These are phyloP conservation scores for Lodderomyces parapsilosis DNA, from an alignment of 1,139 yeast genomes.

Conservation along the genomic window DNA sequence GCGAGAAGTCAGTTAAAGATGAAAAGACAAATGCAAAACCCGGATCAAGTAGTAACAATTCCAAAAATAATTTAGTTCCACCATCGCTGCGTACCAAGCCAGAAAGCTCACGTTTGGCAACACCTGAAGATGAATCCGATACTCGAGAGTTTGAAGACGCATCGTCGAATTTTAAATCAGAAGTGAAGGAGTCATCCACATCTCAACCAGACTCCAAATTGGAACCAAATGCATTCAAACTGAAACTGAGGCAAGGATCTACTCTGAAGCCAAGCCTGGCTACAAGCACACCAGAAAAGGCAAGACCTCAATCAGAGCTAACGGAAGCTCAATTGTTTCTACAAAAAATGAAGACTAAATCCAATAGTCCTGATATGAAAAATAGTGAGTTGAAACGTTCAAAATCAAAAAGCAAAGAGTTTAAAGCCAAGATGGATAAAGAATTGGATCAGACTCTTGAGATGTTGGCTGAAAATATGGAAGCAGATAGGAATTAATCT, in stretches of 20 bases:
- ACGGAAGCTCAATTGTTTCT: background rate
- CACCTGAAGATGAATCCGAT: slow-evolving; percentile 11
- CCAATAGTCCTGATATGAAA: background rate
- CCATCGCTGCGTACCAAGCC: background rate
- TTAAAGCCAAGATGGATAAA: slow-evolving; percentile 28
- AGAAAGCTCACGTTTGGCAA: background rate
- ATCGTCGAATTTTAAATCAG: slow-evolving; percentile 4
- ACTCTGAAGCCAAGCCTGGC: background rate
- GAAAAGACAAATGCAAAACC: background rate
- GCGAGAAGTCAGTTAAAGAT: background rate
- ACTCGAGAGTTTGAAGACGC: slow-evolving; percentile 18
- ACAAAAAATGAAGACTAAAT: background rate
- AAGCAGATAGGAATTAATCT: slow-evolving; percentile 5
- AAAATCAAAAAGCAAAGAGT: slow-evolving; percentile 27
- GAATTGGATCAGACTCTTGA: slow-evolving; percentile 39
- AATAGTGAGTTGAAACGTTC: slow-evolving; percentile 16
- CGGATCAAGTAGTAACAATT: background rate
- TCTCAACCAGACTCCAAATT: background rate
- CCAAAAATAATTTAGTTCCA: background rate
- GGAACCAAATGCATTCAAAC: background rate
- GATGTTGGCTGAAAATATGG: slow-evolving; percentile 42
- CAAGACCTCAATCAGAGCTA: background rate
- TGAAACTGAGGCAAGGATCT: background rate
- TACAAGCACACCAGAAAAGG: background rate
- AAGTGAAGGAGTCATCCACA: background rate